These are phyloP conservation scores for Zizania palustris DNA, from an alignment of 202 grass and related monocot species.

Conservation along the genomic window DNA sequence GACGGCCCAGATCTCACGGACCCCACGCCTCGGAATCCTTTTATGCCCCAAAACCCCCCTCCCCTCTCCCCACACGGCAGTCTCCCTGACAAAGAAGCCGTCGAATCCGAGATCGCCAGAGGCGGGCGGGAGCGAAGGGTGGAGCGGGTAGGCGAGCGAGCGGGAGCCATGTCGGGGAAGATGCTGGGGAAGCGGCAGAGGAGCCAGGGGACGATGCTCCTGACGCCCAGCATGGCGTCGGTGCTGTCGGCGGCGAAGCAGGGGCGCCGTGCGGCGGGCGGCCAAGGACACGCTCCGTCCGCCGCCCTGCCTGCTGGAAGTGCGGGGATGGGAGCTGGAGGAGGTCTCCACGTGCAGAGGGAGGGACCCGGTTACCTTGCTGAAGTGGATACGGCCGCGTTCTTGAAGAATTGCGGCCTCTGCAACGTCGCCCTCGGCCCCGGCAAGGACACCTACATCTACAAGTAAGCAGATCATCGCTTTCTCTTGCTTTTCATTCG, in stretches of 20 bases:
- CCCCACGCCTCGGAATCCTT: constrained; percentile 13
- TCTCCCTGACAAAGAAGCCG: constrained; percentile 8
- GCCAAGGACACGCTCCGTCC: constrained; percentile 1
- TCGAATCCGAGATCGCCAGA: constrained; percentile 28
- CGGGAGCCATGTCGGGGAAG: constrained; percentile 22
- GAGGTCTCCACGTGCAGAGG: background rate
- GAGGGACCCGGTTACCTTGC: constrained; percentile 18
- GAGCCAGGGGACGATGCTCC: constrained; percentile 47
- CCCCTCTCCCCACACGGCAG: constrained; percentile 23
- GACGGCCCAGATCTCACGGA: constrained; percentile 48
- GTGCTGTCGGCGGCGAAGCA: constrained; percentile 55
- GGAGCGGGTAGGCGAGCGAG: constrained; percentile 10
- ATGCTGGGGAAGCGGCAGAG: constrained; percentile 76
- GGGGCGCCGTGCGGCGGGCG: constrained; percentile 32
- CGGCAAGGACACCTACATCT: constrained; percentile 88
- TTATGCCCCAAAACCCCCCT: constrained; percentile 49
- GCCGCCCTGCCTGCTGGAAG: background rate
- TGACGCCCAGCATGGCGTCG: constrained; percentile 68
- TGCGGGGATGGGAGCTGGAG: background rate
- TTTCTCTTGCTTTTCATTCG: background rate
- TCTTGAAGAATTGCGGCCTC: constrained; percentile 68
- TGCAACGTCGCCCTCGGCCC: constrained; percentile 75
- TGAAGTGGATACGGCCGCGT: constrained; percentile 47
- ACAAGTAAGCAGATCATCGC: constrained; percentile 52
- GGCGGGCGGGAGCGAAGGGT: constrained; percentile 8